Conservation (phyloP, 106 monocot species). For the Phalaenopsis equestris region DNA sequence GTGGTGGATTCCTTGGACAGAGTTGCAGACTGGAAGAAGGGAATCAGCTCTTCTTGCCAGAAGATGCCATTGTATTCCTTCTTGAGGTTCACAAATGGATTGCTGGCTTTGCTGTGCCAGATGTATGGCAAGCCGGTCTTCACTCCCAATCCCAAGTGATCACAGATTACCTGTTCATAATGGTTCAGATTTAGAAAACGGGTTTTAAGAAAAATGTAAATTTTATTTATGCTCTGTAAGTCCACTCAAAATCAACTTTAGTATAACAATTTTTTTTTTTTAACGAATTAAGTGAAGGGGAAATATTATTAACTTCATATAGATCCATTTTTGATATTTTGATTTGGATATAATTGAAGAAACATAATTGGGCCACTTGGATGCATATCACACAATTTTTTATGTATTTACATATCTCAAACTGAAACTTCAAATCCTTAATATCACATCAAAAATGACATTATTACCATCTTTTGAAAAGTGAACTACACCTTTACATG, state of each 20-base stretch:
- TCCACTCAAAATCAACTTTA: background rate
- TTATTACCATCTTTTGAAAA: no score
- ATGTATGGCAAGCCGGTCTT: constrained; percentile 54
- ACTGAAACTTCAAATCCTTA: no score
- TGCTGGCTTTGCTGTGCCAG: constrained; percentile 62
- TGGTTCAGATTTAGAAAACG: background rate
- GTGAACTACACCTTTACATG: no score
- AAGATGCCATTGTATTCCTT: constrained; percentile 60
- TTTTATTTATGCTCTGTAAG: no score
- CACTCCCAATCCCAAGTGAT: constrained; percentile 47
- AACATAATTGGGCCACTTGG: background rate
- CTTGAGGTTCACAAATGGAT: constrained; percentile 48
- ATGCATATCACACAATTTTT: no score
- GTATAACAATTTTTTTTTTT: background rate
- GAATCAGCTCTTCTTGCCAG: constrained; percentile 68
- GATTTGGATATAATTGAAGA: no score
- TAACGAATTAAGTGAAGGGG: background rate
- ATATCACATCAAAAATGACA: no score
- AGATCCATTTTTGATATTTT: background rate
- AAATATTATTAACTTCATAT: background rate
- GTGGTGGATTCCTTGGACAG: constrained; percentile 40
- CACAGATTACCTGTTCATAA: constrained; percentile 33
- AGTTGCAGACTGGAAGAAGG: constrained; percentile 37
- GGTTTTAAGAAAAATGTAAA: background rate
- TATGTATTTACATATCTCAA: no score